Percentiles rank a stretch among this genome's conserved stretches.
phyloP scores from a whole-genome alignment of 2,329 filamentous ascomycete genomes.

The Ophiostoma novo-ulmi region DNA sequence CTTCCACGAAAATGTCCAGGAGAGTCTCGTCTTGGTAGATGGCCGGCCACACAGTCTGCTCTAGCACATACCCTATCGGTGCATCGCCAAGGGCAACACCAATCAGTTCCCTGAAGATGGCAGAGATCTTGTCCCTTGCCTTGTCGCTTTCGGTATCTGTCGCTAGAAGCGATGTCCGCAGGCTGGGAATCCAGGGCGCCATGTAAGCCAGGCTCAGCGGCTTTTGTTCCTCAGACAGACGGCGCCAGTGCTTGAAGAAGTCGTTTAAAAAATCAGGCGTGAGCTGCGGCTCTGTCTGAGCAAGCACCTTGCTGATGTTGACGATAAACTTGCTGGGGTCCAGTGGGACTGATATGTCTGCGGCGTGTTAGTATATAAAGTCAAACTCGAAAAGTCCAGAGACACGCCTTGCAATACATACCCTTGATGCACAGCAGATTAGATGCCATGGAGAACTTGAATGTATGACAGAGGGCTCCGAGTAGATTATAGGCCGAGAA shows the following conservation, averaged over 20 bases:
- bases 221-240: conserved; percentile 62
- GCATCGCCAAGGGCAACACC: conserved; percentile 60
- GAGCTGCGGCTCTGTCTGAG: conserved; percentile 59
- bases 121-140: conserved; percentile 58
- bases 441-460: conserved; percentile 59
- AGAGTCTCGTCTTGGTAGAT: conserved; percentile 61
- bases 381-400: background rate
- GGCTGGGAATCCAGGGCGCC: conserved; percentile 61
- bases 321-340: conserved; percentile 61
- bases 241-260: conserved; percentile 68
- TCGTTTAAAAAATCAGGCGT: conserved; percentile 67
- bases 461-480: conserved; percentile 61
- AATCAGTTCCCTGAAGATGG: conserved; percentile 61
- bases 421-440: conserved; percentile 59
- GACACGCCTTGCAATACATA: conserved; percentile 32
- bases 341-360: conserved; percentile 58
- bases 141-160: conserved; percentile 60
- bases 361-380: conserved; percentile 7
- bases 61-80: conserved; percentile 54
- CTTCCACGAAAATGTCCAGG: conserved; percentile 62
- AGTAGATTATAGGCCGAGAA: conserved; percentile 64
- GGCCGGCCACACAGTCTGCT: conserved; percentile 61
- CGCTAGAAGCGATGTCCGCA: conserved; percentile 55
- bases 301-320: conserved; percentile 59
- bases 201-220: conserved; percentile 63